These are phyloP conservation scores for Penicillium capsulatum DNA, from an alignment of 2,329 filamentous ascomycete species.

Conservation along the genomic window DNA sequence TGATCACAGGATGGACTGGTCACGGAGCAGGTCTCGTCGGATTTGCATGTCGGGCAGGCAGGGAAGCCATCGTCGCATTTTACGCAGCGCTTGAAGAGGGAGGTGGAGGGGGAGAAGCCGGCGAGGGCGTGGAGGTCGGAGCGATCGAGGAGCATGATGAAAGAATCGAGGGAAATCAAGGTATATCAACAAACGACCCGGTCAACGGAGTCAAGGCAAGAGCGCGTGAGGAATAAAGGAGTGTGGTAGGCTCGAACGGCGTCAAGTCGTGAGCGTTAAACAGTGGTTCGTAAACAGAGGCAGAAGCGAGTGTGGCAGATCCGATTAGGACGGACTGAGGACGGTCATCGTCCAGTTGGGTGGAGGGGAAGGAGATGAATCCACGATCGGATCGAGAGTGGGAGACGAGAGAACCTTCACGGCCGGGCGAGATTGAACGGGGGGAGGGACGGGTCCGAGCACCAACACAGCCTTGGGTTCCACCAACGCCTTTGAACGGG, in stretches of 20 bases:
- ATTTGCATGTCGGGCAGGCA: conserved; percentile 57
- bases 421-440: conserved; percentile 1
- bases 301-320: conserved; percentile 19
- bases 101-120: conserved; percentile 20
- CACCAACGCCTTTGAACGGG: no score
- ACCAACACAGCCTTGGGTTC: no score
- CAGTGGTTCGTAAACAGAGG: background rate
- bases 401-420: background rate
- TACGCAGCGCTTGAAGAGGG: conserved; percentile 48
- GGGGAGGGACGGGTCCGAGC: conserved; percentile 2
- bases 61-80: conserved; percentile 51
- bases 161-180: background rate
- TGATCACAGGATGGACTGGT: conserved; percentile 55
- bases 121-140: conserved; percentile 18
- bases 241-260: conserved; percentile 29
- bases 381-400: conserved; percentile 8
- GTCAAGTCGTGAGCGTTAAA: conserved; percentile 36
- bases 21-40: conserved; percentile 56
- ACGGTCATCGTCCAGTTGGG: conserved; percentile 24
- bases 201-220: conserved; percentile 17
- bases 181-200: conserved; percentile 17
- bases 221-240: conserved; percentile 21
- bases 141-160: conserved; percentile 29
- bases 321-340: conserved; percentile 12
- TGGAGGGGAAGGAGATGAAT: conserved; percentile 9